Evolutionary conservation across 352 stramenopile genomes (phyloP), one percentile per base, ranked within the genome.

Genomic region (Phytophthora quininea): DNA sequence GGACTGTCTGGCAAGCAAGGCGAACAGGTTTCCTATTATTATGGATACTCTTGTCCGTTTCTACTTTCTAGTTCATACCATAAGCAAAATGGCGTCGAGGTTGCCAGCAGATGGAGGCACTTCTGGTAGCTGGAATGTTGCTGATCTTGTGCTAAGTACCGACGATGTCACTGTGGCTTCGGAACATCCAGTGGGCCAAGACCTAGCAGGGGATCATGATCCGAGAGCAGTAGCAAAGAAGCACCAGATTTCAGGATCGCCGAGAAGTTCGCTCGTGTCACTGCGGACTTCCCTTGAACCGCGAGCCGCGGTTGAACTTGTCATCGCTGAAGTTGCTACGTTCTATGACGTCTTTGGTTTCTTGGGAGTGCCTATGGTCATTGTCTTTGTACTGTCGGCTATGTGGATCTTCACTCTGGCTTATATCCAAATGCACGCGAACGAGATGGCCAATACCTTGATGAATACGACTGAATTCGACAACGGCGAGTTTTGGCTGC

Each of bases 401-500:
- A 15, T 45, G 0, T 83, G 70, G 64, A 83, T 68, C 0, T 64
- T 86, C 33, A 61, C 58, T 3, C 57, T 84, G 4, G 80, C 75
- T 0, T 69, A 74, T 7, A 74, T 80, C 32, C 80, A 89, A 61
- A 62, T 80, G 1, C 65, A 70, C 12, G 65, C 80, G 10, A 77
- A 62, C 0, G 33, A 74, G n/a, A 65, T 77, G 19, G 73, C 77
- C 1, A 89, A 86, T 33, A 49, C 33, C 1, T 12, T 86, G 1
- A 82, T 83, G 74, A 68, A 72, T 11, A 86, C 74, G 9, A 52
- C 57, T 27, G 29, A 72, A 0, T 77, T 86, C 24, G 77, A 86
- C 63, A 73, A 71, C 35, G 74, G 79, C 37, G 74, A 82, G 33
- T 86, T 88, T 19, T 88, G 79, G 77, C 47, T 80, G 35, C 59